A percentile compares a stretch with the other conserved stretches of the same genome.
phyloP scores from a whole-genome alignment of 352 stramenopile species.

The Phytopythium chamaehyphon region DNA sequence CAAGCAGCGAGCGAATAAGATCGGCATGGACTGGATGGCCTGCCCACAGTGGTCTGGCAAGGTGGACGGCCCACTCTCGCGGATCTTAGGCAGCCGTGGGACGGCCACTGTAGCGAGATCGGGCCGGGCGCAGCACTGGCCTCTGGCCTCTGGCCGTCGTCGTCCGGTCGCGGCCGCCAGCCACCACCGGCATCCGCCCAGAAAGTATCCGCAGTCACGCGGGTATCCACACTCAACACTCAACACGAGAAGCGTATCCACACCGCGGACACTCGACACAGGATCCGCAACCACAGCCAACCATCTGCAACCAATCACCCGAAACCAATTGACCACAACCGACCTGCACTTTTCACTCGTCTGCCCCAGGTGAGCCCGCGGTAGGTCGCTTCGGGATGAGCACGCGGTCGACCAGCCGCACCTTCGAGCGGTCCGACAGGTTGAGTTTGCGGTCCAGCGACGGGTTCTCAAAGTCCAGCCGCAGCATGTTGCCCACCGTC shows the following conservation, averaged over 20 bases:
- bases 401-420: conserved; percentile 77
- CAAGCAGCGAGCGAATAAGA: too few species aligned
- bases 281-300: background rate
- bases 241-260: too few species aligned
- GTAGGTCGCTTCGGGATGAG: conserved; percentile 34
- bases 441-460: conserved; percentile 73
- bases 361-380: background rate
- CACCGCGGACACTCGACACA: too few species aligned
- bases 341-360: too few species aligned
- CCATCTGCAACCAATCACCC: too few species aligned
- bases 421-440: conserved; percentile 69
- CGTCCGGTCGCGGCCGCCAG: background rate
- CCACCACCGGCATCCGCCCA: background rate
- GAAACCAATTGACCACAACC: too few species aligned
- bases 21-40: too few species aligned
- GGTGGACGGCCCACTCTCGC: too few species aligned
- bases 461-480: conserved; percentile 81
- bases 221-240: too few species aligned
- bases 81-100: background rate
- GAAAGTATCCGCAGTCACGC: background rate
- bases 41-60: too few species aligned
- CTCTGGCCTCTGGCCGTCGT: background rate
- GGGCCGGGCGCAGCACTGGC: background rate
- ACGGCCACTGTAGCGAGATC: conserved; percentile 1
- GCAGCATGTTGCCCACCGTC: conserved; percentile 81